phyloP scores from a whole-genome alignment of 805 yeast genomes.

The Wickerhamiella kurtzmanii region DNA sequence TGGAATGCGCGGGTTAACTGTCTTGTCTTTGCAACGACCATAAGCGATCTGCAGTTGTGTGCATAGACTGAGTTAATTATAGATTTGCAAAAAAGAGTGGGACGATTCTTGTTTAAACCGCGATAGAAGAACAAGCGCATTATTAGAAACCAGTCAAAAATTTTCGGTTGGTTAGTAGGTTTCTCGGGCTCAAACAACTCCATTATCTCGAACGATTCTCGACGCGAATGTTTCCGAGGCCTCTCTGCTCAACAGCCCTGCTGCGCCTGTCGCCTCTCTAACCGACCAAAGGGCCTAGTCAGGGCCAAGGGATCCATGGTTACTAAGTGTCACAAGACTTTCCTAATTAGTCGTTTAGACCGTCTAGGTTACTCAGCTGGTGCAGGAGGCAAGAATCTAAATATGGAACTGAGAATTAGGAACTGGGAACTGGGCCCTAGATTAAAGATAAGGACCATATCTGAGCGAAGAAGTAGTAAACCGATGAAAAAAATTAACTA shows the following conservation, averaged over 20 bases:
- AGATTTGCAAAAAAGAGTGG: no score
- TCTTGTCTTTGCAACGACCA: background rate
- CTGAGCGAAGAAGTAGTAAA: background rate
- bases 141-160: background rate
- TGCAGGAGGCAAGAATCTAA: background rate
- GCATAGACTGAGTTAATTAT: background rate
- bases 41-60: background rate
- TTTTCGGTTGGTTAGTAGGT: background rate
- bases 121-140: background rate
- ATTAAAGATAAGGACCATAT: background rate
- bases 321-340: background rate
- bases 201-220: no score
- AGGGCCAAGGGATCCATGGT: background rate
- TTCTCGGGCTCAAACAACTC: background rate
- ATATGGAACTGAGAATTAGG: no score
- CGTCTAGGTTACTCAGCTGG: background rate
- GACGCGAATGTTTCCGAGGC: no score
- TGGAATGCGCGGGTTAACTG: background rate
- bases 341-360: background rate
- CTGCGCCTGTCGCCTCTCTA: no score
- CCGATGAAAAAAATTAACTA: background rate
- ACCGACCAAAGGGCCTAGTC: no score
- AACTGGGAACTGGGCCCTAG: background rate
- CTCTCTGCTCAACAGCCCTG: no score
- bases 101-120: no score